phyloP scores from a whole-genome alignment of 1,284 basidiomycete genomes.

The Apiotrichum veenhuisii region DNA sequence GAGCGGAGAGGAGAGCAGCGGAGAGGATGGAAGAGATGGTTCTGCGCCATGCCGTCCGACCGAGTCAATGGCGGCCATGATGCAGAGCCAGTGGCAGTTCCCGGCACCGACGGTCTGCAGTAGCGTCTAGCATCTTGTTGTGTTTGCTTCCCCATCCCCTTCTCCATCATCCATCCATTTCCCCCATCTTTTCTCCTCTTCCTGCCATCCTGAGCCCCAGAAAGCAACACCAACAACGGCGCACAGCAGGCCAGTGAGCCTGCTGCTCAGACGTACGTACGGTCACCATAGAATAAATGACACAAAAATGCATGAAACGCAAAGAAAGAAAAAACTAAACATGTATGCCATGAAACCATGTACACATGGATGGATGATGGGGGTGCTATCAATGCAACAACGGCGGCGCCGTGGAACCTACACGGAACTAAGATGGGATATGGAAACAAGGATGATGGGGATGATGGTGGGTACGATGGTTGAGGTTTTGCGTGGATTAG shows the following conservation, averaged over 20 bases:
- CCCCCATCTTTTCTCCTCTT: no score
- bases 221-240: no score
- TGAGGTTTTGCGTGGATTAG: neutral
- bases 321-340: no score
- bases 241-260: neutral
- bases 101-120: no score
- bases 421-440: neutral
- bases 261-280: neutral
- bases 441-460: neutral
- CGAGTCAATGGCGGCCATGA: no score
- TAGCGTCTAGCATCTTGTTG: no score
- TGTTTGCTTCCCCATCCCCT: no score
- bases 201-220: no score
- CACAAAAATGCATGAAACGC: constrained; percentile 3
- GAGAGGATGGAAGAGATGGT: neutral
- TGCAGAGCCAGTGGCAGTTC: neutral
- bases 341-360: neutral
- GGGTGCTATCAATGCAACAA: constrained; percentile 4
- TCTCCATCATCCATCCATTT: no score
- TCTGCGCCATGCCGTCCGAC: neutral
- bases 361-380: neutral
- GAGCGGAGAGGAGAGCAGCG: neutral
- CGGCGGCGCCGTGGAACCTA: neutral
- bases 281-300: neutral
- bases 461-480: neutral